Evolutionary conservation across 2,329 filamentous ascomycete genomes (phyloP), one percentile per base, ranked within the genome.

Genomic region (Fusarium bulbicola): DNA sequence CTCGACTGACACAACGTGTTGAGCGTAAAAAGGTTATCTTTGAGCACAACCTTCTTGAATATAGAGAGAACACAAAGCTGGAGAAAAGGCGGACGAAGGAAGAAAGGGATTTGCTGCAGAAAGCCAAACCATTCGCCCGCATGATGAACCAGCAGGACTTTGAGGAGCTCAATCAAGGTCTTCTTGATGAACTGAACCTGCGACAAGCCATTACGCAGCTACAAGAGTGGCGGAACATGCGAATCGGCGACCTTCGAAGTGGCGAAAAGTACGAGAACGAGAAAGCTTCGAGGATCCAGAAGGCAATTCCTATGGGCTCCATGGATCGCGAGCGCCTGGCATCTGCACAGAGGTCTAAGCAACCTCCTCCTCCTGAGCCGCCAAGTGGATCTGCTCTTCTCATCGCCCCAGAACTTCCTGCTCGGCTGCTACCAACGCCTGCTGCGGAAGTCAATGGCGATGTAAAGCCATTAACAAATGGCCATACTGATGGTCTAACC

Each of bases 71-170:
- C 80, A 92, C 90, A 32, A 93, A 94, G 57, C 82, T 92, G 9
- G 96, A 99, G 79, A 99, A 98, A 89, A 97, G 95, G 84, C 90
- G 95, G 39, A 97, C 94, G 1, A 98, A 98, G 80, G 96, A 99
- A 80, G 96, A 99, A 81, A 90, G 92, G 60, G 96, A 98, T 59
- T 84, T 98, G 20, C 83, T 97, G 21, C 95, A 95, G 83, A 97
- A 97, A 80, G 93, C 95, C 10, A 99, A 99, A 78, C 96, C 96
- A 0, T 98, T 98, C 78, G 95, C 95, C 6, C 90, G 95, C 46
- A 97, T 98, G 90, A 98, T 98, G 95, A 97, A 95, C 77, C 92
- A 92, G 76, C 88, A 92, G 52, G 96, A 99, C 81, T 98, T 97
- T 78, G 93, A 97, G 72, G 90, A 91, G 16, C 92, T 98, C 75